Evolutionary conservation across 352 stramenopile species (phyloP).

Genomic region (Phytophthora citrophthora): DNA sequence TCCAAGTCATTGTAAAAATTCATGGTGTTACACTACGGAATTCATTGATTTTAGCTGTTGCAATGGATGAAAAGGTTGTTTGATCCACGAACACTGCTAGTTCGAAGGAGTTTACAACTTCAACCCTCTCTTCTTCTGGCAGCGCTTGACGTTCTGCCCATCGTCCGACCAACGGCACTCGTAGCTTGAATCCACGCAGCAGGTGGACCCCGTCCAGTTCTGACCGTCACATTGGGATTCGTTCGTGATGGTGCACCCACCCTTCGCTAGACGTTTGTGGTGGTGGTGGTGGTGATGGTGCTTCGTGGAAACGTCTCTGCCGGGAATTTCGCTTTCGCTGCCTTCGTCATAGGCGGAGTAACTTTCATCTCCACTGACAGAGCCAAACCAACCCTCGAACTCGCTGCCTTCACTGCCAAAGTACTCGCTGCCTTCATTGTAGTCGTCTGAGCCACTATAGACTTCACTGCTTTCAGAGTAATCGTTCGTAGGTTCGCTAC

Average conservation of each 20-base stretch:
- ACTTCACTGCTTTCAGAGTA: background rate
- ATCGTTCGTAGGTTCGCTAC: background rate
- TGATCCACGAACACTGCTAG: no score
- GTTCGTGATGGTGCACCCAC: conserved; percentile 10
- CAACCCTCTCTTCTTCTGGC: conserved; percentile 8
- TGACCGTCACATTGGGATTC: conserved; percentile 8
- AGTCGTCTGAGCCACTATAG: background rate
- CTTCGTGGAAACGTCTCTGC: background rate
- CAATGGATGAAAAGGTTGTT: no score
- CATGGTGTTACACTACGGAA: no score
- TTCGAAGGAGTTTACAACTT: no score
- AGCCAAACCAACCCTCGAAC: no score
- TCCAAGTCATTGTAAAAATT: no score
- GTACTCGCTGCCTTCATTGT: background rate
- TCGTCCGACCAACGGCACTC: conserved; percentile 1
- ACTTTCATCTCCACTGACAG: no score
- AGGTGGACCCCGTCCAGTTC: background rate
- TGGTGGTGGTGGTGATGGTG: background rate
- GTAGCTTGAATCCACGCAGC: background rate
- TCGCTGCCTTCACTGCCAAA: background rate
- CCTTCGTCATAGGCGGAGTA: no score
- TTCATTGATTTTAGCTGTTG: no score
- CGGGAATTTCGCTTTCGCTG: no score
- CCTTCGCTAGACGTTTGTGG: background rate
- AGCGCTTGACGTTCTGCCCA: conserved; percentile 15